These are phyloP conservation scores for Bullera alba DNA, from an alignment of 768 basidiomycete genomes.

Conservation along the genomic window DNA sequence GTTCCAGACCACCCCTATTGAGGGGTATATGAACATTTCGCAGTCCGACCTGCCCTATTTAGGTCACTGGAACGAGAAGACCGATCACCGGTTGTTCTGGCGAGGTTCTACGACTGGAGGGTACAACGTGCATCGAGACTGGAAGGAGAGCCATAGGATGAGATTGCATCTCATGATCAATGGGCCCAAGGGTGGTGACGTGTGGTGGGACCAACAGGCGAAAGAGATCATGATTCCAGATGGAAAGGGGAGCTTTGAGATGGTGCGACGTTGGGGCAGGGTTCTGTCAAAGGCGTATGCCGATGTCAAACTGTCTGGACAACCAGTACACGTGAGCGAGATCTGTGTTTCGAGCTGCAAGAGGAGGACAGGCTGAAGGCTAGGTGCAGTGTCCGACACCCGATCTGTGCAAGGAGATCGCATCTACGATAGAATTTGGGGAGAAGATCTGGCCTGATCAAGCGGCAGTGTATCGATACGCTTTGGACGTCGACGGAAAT, in stretches of 20 bases:
- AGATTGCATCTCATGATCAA: constrained; percentile 47
- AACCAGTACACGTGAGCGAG: constrained; percentile 45
- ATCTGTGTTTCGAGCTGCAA: too few relatives aligned
- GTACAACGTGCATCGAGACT: constrained; percentile 45
- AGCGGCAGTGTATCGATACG: constrained; percentile 59
- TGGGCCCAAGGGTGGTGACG: constrained; percentile 44
- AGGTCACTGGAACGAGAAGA: constrained; percentile 47
- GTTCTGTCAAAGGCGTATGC: constrained; percentile 55
- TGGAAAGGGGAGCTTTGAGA: constrained; percentile 28
- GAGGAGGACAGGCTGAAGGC: neutral
- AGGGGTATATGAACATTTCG: constrained; percentile 40
- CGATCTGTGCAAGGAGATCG: constrained; percentile 50
- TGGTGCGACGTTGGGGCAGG: constrained; percentile 24
- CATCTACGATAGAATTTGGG: constrained; percentile 53
- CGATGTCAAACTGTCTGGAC: constrained; percentile 57
- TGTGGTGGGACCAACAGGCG: constrained; percentile 40
- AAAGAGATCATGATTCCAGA: constrained; percentile 43
- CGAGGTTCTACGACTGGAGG: constrained; percentile 49
- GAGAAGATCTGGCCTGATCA: constrained; percentile 50
- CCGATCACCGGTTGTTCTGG: constrained; percentile 47
- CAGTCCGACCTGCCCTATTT: constrained; percentile 22
- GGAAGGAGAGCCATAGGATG: constrained; percentile 47
- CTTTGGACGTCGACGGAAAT: constrained; percentile 42
- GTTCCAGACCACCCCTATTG: constrained; percentile 39
- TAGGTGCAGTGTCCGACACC: constrained; percentile 14